phyloP scores from a whole-genome alignment of 208 protist species.

The Crithidia acanthocephali region DNA sequence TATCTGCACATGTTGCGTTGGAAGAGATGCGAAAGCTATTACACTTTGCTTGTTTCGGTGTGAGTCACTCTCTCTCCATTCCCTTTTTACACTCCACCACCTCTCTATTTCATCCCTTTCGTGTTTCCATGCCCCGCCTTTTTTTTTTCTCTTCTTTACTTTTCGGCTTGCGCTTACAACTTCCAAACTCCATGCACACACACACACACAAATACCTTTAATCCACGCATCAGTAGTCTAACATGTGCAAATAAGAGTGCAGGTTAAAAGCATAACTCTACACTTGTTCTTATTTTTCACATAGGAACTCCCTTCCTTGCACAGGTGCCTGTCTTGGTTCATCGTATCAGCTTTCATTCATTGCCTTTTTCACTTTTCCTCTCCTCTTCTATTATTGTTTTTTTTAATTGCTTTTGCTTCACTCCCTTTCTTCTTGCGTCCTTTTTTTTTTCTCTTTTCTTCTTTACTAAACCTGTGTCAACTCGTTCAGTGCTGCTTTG shows the following conservation, averaged over 20 bases:
- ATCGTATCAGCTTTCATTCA: neutral
- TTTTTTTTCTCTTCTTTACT: no score
- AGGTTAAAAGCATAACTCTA: neutral
- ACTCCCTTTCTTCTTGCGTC: slow-evolving; percentile 9
- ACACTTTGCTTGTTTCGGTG: no score
- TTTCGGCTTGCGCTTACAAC: neutral
- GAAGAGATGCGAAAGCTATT: no score
- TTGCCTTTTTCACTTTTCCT: neutral
- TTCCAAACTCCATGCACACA: neutral
- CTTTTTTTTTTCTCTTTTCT: slow-evolving; percentile 7
- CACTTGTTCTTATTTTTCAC: neutral
- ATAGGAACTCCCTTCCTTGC: neutral
- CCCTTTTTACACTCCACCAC: no score
- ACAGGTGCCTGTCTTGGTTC: neutral
- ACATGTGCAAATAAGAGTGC: neutral
- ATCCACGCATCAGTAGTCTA: neutral
- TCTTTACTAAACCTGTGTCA: neutral
- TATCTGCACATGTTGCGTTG: no score
- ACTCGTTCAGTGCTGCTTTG: neutral
- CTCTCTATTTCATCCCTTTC: no score
- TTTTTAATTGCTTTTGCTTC: slow-evolving; percentile 12
- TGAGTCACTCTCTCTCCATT: no score
- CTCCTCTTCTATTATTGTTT: neutral
- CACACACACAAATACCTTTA: neutral
- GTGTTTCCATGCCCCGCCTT: no score